Base-by-base conservation (phyloP, 305 asterid species). In the Solanum hybrid region DNA sequence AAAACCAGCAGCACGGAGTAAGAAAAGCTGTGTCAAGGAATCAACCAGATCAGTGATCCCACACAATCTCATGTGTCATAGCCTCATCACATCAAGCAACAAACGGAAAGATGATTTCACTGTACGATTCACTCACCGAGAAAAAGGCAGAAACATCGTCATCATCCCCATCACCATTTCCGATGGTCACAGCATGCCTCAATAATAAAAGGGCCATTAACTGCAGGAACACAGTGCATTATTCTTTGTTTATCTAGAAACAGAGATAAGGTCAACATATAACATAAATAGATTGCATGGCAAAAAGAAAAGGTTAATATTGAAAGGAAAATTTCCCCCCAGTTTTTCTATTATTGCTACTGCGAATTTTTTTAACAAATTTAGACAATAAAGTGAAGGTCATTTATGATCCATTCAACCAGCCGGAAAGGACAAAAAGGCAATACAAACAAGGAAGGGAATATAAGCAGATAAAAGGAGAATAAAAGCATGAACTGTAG, bases 1-100 rank as follows among this genome's bases (percentile, higher is more conserved):
- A 82, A 93, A 92, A 89, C 93, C 93, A 88, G 92, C 93, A 75
- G 90, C 95, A 24, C 94, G 94, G 60, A 93, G 95, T 93, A 93
- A 77, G 89, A 93, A 91, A 90, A 93, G 93, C 95, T 93, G 88
- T 56, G 72, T 60, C 86, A 73, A 82, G 79, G 72, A 64, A 86
- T 72, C 42, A 89, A 86, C 31, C 40, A 42, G 36, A 75, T 42
- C 78, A 34, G 32, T 88, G 11, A 85, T 31, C 46, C 66, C 73
- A 34, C 24, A 75, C 6, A 10, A 77, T 16, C 14, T 26, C 16
- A 85, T 10, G 40, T 56, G 34, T 36, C 64, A 72, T 56, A 85
- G 22, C 38, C 46, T 85, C 46, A 85, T 85, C n/a, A 56, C 4
- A 31, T n/a, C 46, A 32, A 60, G 46, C 46, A 56, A 56, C 76